Base-by-base conservation (phyloP, 805 yeast genomes). In the Monosporozyma servazzii region DNA sequence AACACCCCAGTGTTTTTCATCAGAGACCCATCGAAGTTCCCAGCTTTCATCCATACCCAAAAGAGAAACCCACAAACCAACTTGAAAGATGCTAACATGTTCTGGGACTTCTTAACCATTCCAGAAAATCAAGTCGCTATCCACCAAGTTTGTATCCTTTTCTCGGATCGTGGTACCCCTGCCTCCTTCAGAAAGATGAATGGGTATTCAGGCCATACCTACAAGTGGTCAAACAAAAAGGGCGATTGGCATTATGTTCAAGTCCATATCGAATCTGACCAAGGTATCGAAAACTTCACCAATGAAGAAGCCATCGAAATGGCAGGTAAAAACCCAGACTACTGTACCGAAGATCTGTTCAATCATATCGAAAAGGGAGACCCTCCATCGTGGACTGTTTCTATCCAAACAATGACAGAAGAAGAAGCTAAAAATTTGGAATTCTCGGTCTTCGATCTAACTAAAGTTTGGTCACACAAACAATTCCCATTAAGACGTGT, bases 381-480 rank as follows among this genome's bases (percentile, higher is more conserved):
- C 54, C 66, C 60, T 63, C 96, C 96, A 57, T 76, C 87, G 1
- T 88, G 96, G 96, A 86, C 90, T 37, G 80, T 79, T 55, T 87
- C 84, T 70, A 71, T 88, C 50, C 96, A 88, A 74, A 78, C 87
- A 45, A 88, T 88, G 96, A 85, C 95, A 36, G 79, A 79, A 54
- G 86, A 81, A 60, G 82, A 88, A 70, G 88, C 95, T 54, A 77
- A 83, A 69, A 70, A 80, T 54, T 78, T 79, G 48, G 84, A 84
- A 65, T 88, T 85, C 71, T 84, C 91, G 5, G 90, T 89, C 45
- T 88, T 86, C 66, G 96, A 88, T 71, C 76, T 88, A 68, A 88
- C 96, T 56, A 89, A 89, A 74, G 85, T 86, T 51, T 88, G 96
- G 96, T 88, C 96, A 36, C 95, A 88, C 66, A 73, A 72, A 60